A percentile compares a stretch with the other conserved stretches of the same genome.
Evolutionary conservation across 805 yeast species (phyloP).

Genomic region (Kodamaea jinghongensis): DNA sequence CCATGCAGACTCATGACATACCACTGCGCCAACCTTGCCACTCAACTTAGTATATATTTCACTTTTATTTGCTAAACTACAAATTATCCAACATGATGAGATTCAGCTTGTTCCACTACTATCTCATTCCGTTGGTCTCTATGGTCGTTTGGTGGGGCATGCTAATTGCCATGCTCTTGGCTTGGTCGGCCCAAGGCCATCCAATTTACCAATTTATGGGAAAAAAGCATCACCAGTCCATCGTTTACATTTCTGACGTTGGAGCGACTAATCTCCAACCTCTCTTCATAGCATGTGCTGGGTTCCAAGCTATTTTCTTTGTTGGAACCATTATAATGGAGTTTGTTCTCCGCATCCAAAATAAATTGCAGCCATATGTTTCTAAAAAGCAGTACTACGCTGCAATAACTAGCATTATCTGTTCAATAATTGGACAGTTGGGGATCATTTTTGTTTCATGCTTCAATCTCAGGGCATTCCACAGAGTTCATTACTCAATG

Average conservation of each 20-base stretch:
- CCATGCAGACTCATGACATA: too few species aligned
- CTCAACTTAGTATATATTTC: too few species aligned
- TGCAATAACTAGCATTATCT: conserved; percentile 41
- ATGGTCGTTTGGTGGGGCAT: conserved; percentile 84
- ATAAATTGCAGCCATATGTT: conserved; percentile 51
- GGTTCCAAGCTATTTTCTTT: conserved; percentile 73
- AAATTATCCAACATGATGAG: conserved; percentile 9
- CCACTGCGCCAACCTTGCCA: too few species aligned
- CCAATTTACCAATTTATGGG: conserved; percentile 62
- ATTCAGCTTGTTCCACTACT: conserved; percentile 47
- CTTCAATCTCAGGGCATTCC: conserved; percentile 61
- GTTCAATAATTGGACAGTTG: conserved; percentile 60
- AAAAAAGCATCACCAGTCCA: conserved; percentile 34
- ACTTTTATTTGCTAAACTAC: too few species aligned
- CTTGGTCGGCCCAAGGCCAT: conserved; percentile 80
- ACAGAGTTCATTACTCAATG: conserved; percentile 62
- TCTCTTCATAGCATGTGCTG: conserved; percentile 74
- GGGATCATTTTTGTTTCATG: conserved; percentile 74
- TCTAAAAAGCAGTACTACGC: conserved; percentile 40
- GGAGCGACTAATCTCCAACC: conserved; percentile 89
- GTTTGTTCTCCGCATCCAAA: conserved; percentile 13
- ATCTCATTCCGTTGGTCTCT: conserved; percentile 64
- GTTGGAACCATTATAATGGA: conserved; percentile 44
- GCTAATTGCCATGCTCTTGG: conserved; percentile 73
- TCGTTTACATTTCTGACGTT: conserved; percentile 78